phyloP scores from a whole-genome alignment of 106 monocot species.

The Posidonia australis region DNA sequence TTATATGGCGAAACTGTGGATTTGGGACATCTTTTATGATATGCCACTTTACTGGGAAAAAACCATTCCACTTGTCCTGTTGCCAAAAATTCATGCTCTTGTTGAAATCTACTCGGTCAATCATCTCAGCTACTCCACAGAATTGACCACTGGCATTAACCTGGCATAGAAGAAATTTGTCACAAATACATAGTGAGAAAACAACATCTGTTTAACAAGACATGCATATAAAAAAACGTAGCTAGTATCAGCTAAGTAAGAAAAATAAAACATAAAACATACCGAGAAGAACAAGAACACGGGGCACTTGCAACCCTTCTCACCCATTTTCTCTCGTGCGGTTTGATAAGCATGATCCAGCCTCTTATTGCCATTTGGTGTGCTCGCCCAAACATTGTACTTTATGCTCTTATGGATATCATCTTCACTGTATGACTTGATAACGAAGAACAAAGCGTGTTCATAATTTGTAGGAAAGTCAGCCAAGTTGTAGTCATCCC shows the following conservation, averaged over 20 bases:
- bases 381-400: constrained; percentile 32
- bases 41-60: constrained; percentile 87
- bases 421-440: constrained; percentile 34
- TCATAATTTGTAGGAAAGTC: constrained; percentile 42
- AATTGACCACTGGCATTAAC: constrained; percentile 89
- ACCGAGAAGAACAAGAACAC: constrained; percentile 30
- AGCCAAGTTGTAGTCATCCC: constrained; percentile 54
- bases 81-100: constrained; percentile 51
- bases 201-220: neutral
- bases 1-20: constrained; percentile 49
- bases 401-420: constrained; percentile 34
- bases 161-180: constrained; percentile 15
- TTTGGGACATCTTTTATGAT: constrained; percentile 68
- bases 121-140: constrained; percentile 64
- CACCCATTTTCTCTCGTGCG: constrained; percentile 15
- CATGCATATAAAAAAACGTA: neutral
- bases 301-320: constrained; percentile 14
- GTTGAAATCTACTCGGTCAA: constrained; percentile 63
- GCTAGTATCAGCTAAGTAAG: neutral
- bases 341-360: constrained; percentile 20
- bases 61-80: constrained; percentile 96
- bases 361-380: constrained; percentile 24
- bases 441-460: constrained; percentile 24
- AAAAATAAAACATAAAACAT: neutral
- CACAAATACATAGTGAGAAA: neutral